Evolutionary conservation across 202 grass and related monocot genomes (phyloP).

Genomic region (Elaeis oleifera): DNA sequence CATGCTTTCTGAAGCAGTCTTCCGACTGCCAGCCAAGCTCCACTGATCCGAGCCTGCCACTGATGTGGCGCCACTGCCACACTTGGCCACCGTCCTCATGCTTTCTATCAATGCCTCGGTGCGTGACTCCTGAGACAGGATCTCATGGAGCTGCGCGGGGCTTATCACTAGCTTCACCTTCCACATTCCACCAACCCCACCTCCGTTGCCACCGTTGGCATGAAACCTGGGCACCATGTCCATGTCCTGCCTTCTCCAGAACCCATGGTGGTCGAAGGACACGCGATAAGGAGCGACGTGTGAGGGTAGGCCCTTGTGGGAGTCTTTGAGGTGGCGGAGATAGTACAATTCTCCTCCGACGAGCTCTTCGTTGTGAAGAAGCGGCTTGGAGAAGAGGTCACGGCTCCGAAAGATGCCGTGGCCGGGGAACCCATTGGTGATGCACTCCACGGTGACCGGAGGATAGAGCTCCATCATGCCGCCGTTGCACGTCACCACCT

Average conservation of each 20-base stretch:
- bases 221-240: background rate
- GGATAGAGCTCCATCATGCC: background rate
- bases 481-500: background rate
- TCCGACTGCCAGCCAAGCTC: background rate
- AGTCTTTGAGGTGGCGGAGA: background rate
- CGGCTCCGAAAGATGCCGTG: background rate
- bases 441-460: background rate
- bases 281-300: background rate
- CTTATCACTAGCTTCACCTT: slow-evolving; percentile 8
- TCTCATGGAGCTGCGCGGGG: background rate
- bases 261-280: background rate
- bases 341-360: background rate
- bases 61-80: background rate
- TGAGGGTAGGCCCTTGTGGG: background rate
- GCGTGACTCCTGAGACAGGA: background rate
- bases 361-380: slow-evolving; percentile 1
- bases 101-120: background rate
- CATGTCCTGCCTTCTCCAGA: background rate
- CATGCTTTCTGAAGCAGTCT: background rate
- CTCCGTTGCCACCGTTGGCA: background rate
- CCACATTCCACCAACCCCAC: background rate
- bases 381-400: background rate
- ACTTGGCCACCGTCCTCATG: slow-evolving; percentile 1
- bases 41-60: slow-evolving; percentile 3
- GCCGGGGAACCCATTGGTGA: slow-evolving; percentile 4